Base-by-base conservation (phyloP, 164 flowering plant species). In the Nymphaea thermarum region DNA sequence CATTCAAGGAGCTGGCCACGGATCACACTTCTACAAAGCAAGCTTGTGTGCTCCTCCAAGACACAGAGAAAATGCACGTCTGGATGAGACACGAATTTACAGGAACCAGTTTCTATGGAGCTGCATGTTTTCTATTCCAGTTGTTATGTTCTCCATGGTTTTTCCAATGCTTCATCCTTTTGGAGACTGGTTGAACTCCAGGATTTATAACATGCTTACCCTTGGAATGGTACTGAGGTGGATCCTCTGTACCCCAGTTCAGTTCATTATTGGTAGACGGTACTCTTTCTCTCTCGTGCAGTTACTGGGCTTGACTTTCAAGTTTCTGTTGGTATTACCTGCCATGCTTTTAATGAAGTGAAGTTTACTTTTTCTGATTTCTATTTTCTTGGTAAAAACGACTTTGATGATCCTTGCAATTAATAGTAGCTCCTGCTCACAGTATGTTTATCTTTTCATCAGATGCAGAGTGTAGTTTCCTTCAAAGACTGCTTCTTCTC, bases 151-250 rank as follows among this genome's bases (percentile, higher is more conserved):
- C 71, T 84, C 97, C 41, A 93, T 93, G 98, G 88, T 87, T 64
- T 81, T 93, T 70, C 98, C 98, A 0, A 91, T 91, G 98, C 81
- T 93, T 77, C 89, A 73, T 76, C 94, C 97, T 11, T 87, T 83
- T 72, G 96, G 94, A 12, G 74, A 83, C 71, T 89, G 97, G 96
- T 74, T 93, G 73, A 82, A 81, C 4, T 72, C 71, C 67, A 89
- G 80, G 77, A 63, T 91, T 63, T 67, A 82, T 72, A 83, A 89
- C 64, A 85, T 84, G 97, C 83, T 93, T 66, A 82, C 86, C 7
- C 55, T 88, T 73, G 98, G 98, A 63, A 77, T 87, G 82, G 77
- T 93, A 64, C 72, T 93, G 70, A 86, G 91, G 75, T 93, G 94
- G 94, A 74, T 86, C 68, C 76, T 93, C 42, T 89, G 91, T 79